These are phyloP conservation scores for Sphagnum magellanicum DNA, from an alignment of 228 moss, liverwort and hornwort genomes.

Conservation along the genomic window DNA sequence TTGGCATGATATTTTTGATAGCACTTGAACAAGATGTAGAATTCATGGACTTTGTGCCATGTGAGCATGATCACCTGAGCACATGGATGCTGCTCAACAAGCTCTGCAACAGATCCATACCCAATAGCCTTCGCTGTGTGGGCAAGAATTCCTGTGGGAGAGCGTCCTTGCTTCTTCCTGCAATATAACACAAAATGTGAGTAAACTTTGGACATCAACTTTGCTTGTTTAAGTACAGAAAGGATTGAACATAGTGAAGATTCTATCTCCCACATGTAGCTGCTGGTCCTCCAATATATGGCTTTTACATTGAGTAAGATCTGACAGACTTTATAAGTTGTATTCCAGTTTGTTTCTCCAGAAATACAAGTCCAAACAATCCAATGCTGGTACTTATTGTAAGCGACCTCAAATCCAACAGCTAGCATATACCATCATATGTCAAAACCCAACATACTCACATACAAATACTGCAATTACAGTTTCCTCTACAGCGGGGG, in stretches of 20 bases:
- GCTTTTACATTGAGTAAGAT: slow-evolving; percentile 8
- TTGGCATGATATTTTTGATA: no score
- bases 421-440: no score
- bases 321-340: not conserved
- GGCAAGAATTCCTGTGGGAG: slow-evolving; percentile 12
- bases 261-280: no score
- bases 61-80: not conserved
- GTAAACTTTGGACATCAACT: no score
- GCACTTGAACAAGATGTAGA: no score
- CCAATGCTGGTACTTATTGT: no score
- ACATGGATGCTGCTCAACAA: slow-evolving; percentile 25
- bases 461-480: slow-evolving; percentile 1
- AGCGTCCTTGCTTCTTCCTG: slow-evolving; percentile 22
- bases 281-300: not conserved
- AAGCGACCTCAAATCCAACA: no score
- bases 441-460: not conserved
- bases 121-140: slow-evolving; percentile 24
- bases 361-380: no score
- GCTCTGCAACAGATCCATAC: slow-evolving; percentile 29
- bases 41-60: no score
- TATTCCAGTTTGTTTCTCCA: no score
- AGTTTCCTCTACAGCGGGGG: not conserved
- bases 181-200: not conserved
- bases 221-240: no score
- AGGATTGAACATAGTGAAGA: no score